phyloP scores from a whole-genome alignment of 345 rosid genomes.

The Cardamine chenopodiifolia region DNA sequence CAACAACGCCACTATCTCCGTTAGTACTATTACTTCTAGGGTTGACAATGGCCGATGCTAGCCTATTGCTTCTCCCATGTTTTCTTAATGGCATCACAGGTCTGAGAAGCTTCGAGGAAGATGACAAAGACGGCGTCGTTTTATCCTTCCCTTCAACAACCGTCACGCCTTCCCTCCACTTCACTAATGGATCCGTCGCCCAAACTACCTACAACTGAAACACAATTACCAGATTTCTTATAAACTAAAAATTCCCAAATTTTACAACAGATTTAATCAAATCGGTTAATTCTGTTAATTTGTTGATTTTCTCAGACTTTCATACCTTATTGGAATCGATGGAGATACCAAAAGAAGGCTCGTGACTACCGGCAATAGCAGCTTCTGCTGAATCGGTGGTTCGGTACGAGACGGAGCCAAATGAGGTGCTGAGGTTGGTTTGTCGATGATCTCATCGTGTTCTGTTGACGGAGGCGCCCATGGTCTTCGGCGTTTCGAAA shows the following conservation, averaged over 20 bases:
- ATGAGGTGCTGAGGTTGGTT: slow-evolving; percentile 41
- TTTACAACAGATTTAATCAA: background rate
- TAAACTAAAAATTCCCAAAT: too few relatives aligned
- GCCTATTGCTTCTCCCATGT: slow-evolving; percentile 73
- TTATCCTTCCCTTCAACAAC: slow-evolving; percentile 43
- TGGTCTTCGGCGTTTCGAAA: slow-evolving; percentile 69
- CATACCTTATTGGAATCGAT: slow-evolving; percentile 57
- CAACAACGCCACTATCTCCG: background rate
- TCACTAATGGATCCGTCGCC: slow-evolving; percentile 78
- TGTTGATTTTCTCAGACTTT: background rate
- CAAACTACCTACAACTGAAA: slow-evolving; percentile 71
- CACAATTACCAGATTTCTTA: background rate
- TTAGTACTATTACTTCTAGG: slow-evolving; percentile 41
- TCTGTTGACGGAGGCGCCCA: slow-evolving; percentile 43
- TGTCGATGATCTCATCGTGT: slow-evolving; percentile 38
- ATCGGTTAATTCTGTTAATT: background rate
- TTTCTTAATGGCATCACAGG: slow-evolving; percentile 71
- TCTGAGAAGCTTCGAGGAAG: slow-evolving; percentile 71
- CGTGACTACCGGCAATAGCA: slow-evolving; percentile 75
- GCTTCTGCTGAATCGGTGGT: slow-evolving; percentile 75
- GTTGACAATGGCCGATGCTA: slow-evolving; percentile 72
- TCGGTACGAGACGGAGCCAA: slow-evolving; percentile 65
- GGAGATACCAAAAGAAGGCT: slow-evolving; percentile 67
- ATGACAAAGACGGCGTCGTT: slow-evolving; percentile 45
- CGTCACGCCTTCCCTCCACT: slow-evolving; percentile 73